Conservation (phyloP, 208 protist genomes). For the Leishmania lainsoni region DNA sequence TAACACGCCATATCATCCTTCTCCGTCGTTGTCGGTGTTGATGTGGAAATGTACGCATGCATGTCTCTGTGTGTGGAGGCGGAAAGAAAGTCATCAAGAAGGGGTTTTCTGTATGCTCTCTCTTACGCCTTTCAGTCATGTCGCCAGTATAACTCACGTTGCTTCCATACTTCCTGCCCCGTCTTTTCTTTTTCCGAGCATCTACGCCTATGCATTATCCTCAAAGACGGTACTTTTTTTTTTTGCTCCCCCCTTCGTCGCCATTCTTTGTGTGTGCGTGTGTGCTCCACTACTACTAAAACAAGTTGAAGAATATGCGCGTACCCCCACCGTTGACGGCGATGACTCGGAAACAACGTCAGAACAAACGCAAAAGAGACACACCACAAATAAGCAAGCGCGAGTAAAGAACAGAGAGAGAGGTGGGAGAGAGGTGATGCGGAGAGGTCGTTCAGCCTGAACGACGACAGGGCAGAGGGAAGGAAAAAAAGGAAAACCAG, state of each 20-base stretch:
- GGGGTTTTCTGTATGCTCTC: background rate
- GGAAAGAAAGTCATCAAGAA: background rate
- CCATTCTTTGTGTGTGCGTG: background rate
- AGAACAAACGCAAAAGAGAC: background rate
- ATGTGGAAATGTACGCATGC: background rate
- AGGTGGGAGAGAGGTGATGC: background rate
- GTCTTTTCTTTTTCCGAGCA: background rate
- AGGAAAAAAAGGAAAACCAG: background rate
- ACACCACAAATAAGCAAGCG: background rate
- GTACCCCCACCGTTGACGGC: background rate
- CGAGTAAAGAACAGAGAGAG: background rate
- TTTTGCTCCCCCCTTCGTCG: background rate
- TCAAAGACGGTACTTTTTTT: background rate
- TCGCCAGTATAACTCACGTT: background rate
- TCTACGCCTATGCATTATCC: background rate
- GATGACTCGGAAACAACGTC: background rate
- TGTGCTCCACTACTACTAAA: background rate
- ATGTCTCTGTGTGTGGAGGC: background rate
- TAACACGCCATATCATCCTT: background rate
- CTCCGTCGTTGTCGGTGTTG: background rate
- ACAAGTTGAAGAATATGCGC: background rate
- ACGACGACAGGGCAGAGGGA: background rate
- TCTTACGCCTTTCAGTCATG: background rate
- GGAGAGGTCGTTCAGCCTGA: background rate
- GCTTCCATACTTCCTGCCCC: background rate